phyloP scores from a whole-genome alignment of 495 filamentous ascomycete genomes.

The Penicillium robsamsonii region DNA sequence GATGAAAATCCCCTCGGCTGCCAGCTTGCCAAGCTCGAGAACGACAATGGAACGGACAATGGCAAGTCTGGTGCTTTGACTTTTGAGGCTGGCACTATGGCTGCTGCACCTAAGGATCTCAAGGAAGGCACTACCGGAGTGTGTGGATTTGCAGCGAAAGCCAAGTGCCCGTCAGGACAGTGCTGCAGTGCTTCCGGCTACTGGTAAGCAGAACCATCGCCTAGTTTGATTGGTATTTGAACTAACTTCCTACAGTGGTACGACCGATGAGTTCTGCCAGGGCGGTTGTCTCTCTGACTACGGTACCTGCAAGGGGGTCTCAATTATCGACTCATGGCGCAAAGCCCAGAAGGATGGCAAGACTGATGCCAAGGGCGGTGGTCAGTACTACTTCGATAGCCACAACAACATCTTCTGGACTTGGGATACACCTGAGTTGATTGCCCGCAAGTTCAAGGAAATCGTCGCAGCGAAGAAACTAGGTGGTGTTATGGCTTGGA shows the following conservation, averaged over 20 bases:
- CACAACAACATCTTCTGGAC: constrained; percentile 66
- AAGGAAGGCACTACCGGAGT: constrained; percentile 43
- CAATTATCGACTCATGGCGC: constrained; percentile 40
- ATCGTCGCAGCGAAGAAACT: constrained; percentile 58
- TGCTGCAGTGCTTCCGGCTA: constrained; percentile 42
- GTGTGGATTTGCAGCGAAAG: constrained; percentile 28
- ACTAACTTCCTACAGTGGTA: constrained; percentile 23
- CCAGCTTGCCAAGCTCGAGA: constrained; percentile 59
- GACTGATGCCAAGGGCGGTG: constrained; percentile 59
- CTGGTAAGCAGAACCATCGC: constrained; percentile 28
- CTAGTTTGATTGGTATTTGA: background rate
- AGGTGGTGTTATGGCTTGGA: constrained; percentile 74
- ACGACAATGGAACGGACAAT: constrained; percentile 61
- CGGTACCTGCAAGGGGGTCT: constrained; percentile 43
- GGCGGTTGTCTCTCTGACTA: constrained; percentile 42
- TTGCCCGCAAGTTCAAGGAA: constrained; percentile 60
- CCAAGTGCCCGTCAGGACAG: constrained; percentile 34
- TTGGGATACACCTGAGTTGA: constrained; percentile 65
- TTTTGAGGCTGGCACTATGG: constrained; percentile 49
- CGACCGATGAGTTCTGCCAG: constrained; percentile 38
- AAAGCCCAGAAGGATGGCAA: constrained; percentile 52
- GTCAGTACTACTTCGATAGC: constrained; percentile 67
- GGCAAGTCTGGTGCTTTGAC: constrained; percentile 62
- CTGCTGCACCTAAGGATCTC: constrained; percentile 43
- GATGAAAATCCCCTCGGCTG: constrained; percentile 57